These are phyloP conservation scores for Torulaspora maleeae DNA, from an alignment of 805 yeast genomes.

Conservation along the genomic window DNA sequence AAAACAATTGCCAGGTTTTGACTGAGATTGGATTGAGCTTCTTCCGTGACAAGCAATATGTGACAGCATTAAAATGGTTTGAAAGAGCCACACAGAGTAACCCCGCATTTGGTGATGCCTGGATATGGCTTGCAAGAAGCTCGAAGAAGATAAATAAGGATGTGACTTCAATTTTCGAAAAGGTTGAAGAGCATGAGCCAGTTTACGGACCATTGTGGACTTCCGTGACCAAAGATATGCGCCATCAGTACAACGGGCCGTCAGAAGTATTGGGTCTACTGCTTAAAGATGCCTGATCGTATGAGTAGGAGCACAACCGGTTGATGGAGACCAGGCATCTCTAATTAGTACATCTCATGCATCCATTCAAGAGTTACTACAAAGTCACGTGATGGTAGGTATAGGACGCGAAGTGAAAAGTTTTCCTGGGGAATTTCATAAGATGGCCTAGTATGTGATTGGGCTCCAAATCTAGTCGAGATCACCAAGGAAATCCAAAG, in stretches of 20 bases:
- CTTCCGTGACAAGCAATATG: slow-evolving; percentile 57
- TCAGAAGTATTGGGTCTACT: slow-evolving; percentile 38
- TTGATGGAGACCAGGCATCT: too few species aligned
- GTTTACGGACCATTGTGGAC: slow-evolving; percentile 62
- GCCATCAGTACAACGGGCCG: slow-evolving; percentile 41
- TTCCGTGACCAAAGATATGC: slow-evolving; percentile 43
- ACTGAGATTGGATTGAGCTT: slow-evolving; percentile 62
- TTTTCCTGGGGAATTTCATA: slow-evolving; percentile 27
- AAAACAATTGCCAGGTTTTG: slow-evolving; percentile 55
- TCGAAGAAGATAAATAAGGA: slow-evolving; percentile 33
- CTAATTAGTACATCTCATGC: too few species aligned
- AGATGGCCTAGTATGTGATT: neutral
- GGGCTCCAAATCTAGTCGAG: neutral
- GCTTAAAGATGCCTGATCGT: neutral
- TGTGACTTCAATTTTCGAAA: neutral
- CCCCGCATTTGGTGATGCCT: slow-evolving; percentile 64
- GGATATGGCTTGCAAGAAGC: slow-evolving; percentile 61
- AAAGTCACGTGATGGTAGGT: neutral
- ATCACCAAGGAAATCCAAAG: neutral
- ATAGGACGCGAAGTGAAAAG: slow-evolving; percentile 7
- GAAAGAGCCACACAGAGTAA: slow-evolving; percentile 59
- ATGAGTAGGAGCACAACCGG: too few species aligned
- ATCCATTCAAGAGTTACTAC: too few species aligned
- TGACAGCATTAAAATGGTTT: slow-evolving; percentile 69
- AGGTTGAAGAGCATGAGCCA: slow-evolving; percentile 47